Conservation (phyloP, 805 yeast genomes). For the Starmera caribaea region DNA sequence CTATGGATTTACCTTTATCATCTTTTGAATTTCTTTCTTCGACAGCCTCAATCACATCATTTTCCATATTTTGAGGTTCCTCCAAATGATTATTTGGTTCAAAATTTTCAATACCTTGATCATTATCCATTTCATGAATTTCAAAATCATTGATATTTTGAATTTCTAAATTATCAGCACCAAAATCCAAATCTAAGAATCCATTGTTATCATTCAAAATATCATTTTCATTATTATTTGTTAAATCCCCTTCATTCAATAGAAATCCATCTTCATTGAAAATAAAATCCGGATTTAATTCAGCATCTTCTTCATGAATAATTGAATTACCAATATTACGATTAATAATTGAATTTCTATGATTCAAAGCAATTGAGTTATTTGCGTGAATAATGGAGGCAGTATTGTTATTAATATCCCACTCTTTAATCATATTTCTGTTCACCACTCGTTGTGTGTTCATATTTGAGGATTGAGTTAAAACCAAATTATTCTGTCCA, state of each 20-base stretch:
- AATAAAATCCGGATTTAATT: neutral
- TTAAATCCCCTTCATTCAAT: neutral
- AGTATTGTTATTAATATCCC: constrained; percentile 12
- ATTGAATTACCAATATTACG: too few relatives aligned
- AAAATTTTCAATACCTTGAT: neutral
- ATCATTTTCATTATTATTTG: constrained; percentile 5
- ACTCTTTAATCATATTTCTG: constrained; percentile 6
- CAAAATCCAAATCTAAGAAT: constrained; percentile 16
- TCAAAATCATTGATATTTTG: neutral
- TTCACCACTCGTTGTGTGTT: neutral
- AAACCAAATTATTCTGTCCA: neutral
- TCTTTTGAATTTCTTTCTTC: too few relatives aligned
- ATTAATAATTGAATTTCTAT: too few relatives aligned
- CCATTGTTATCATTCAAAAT: constrained; percentile 4
- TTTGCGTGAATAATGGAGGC: constrained; percentile 3
- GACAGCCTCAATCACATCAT: too few relatives aligned
- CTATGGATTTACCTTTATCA: too few relatives aligned
- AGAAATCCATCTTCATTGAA: constrained; percentile 1
- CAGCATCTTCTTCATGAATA: too few relatives aligned
- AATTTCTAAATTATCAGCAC: constrained; percentile 7
- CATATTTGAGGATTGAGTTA: too few relatives aligned
- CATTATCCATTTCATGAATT: neutral
- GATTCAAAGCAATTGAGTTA: too few relatives aligned
- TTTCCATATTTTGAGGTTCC: too few relatives aligned
- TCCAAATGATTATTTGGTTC: constrained; percentile 6